A percentile compares a stretch with the other conserved stretches of the same genome.
phyloP scores from a whole-genome alignment of 1,139 yeast species.

The Diutina pseudorugosa region DNA sequence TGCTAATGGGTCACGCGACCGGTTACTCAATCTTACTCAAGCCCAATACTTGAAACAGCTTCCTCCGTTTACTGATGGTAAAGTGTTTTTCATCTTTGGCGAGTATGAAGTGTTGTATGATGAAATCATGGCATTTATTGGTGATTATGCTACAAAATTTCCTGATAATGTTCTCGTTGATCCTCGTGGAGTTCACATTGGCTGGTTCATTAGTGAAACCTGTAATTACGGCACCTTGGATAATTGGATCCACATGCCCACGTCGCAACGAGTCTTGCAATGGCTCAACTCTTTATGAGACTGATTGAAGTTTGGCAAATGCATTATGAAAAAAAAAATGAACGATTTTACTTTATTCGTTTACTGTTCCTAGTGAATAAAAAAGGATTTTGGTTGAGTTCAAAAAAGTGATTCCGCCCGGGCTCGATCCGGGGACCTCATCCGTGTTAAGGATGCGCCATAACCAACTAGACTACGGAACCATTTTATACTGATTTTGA shows the following conservation, averaged over 20 bases:
- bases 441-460: not conserved
- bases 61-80: slow-evolving; percentile 5
- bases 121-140: slow-evolving; percentile 4
- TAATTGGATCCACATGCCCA: not conserved
- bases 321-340: too few relatives aligned
- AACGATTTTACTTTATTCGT: too few relatives aligned
- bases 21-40: not conserved
- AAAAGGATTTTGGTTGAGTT: too few relatives aligned
- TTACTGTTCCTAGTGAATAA: too few relatives aligned
- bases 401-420: not conserved
- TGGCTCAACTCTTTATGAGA: not conserved
- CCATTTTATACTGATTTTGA: not conserved
- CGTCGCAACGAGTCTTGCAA: not conserved
- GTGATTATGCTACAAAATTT: not conserved
- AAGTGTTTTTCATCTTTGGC: slow-evolving; percentile 1
- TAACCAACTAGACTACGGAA: not conserved
- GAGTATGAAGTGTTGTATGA: slow-evolving; percentile 5
- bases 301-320: too few relatives aligned
- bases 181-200: slow-evolving; percentile 4
- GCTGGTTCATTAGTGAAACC: slow-evolving; percentile 4
- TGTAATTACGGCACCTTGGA: not conserved
- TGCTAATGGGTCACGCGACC: not conserved
- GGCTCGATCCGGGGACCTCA: not conserved
- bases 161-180: slow-evolving; percentile 4
- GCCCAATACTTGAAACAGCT: not conserved